phyloP scores from a whole-genome alignment of 2,329 filamentous ascomycete genomes.

The Cercospora nicotianae region DNA sequence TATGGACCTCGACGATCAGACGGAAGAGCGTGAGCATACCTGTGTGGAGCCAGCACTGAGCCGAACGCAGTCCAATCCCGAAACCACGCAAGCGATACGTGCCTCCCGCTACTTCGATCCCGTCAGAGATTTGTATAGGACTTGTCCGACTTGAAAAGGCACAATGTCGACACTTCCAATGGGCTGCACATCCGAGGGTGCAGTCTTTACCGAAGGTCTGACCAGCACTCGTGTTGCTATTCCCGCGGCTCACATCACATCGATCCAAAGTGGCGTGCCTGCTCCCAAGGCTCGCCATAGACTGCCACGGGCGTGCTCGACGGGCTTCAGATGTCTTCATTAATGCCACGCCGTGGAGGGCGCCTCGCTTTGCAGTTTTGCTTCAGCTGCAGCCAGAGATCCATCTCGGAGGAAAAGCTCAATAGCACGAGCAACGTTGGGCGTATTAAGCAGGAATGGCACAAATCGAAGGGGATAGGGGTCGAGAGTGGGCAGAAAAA shows the following conservation, averaged over 20 bases:
- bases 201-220: background rate
- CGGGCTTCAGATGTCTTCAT: background rate
- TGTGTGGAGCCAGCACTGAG: background rate
- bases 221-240: background rate
- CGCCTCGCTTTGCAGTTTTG: background rate
- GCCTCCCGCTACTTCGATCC: background rate
- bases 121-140: background rate
- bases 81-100: background rate
- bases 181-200: background rate
- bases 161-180: background rate
- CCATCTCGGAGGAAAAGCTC: background rate
- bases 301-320: background rate
- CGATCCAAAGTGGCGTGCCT: background rate
- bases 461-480: background rate
- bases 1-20: background rate
- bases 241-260: background rate
- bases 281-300: background rate
- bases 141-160: background rate
- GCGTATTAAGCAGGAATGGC: background rate
- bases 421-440: background rate
- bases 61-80: background rate
- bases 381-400: background rate
- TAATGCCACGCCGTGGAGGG: background rate
- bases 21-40: background rate
- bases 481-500: background rate